A percentile compares a stretch with the other conserved stretches of the same genome.
Conservation (phyloP, 78 protist genomes). For the Diacronema lutheri region DNA sequence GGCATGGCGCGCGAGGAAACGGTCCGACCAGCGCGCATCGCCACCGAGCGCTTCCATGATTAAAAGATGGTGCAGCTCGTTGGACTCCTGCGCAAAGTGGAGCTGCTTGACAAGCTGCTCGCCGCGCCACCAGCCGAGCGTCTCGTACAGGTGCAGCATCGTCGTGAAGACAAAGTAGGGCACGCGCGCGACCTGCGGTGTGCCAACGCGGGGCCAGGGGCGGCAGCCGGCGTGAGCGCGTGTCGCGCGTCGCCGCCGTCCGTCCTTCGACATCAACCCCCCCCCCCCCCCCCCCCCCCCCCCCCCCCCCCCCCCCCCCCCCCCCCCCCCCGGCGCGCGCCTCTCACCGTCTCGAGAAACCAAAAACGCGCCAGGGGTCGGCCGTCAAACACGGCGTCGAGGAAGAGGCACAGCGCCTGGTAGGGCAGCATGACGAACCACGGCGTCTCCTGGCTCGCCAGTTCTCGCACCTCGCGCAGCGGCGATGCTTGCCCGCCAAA, state of each 20-base stretch:
- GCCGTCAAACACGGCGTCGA: not conserved
- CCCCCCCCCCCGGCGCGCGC: too few species aligned
- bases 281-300: too few species aligned
- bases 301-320: too few species aligned
- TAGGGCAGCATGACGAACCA: too few species aligned
- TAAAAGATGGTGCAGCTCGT: not conserved
- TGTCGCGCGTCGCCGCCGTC: too few species aligned
- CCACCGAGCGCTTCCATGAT: slow-evolving; percentile 28
- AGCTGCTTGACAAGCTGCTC: not conserved
- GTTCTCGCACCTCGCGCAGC: too few species aligned
- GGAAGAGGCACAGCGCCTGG: not conserved
- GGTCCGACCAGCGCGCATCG: not conserved
- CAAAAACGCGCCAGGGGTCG: not conserved
- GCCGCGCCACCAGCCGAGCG: slow-evolving; percentile 33
- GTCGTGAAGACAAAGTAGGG: not conserved
- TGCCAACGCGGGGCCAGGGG: too few species aligned
- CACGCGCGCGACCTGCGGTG: too few species aligned
- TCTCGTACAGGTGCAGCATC: slow-evolving; percentile 28
- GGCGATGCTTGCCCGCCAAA: too few species aligned
- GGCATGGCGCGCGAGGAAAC: not conserved
- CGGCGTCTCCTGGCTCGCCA: too few species aligned
- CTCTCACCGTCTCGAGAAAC: not conserved
- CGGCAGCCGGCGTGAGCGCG: too few species aligned
- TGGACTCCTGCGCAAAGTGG: slow-evolving; percentile 25
- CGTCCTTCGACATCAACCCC: too few species aligned